A percentile compares a stretch with the other conserved stretches of the same genome.
Evolutionary conservation across 2,329 filamentous ascomycete genomes (phyloP).

Genomic region (Trichoderma lentiforme): DNA sequence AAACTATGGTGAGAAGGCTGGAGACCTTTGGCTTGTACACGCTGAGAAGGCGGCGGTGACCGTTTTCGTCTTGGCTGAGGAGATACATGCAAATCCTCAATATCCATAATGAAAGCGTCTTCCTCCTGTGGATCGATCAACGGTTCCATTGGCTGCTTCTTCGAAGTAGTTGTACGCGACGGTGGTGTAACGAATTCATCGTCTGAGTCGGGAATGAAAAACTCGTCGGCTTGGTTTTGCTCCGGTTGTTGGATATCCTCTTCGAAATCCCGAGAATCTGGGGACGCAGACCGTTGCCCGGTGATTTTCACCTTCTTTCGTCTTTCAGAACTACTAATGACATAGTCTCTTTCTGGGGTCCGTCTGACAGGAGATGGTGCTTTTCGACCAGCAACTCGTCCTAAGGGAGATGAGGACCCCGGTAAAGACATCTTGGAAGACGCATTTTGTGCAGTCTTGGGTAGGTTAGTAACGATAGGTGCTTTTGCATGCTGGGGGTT

Average conservation of each 20-base stretch:
- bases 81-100: constrained; percentile 7
- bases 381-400: constrained; percentile 10
- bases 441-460: background rate
- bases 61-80: background rate
- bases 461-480: background rate
- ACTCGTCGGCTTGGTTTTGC: constrained; percentile 26
- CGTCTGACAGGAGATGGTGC: background rate
- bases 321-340: constrained; percentile 4
- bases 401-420: constrained; percentile 14
- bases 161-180: constrained; percentile 23
- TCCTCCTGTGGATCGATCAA: constrained; percentile 10
- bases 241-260: background rate
- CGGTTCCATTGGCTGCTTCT: constrained; percentile 3
- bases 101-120: constrained; percentile 15
- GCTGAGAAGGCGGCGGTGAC: background rate
- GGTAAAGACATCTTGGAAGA: background rate
- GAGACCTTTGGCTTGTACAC: background rate
- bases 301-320: constrained; percentile 16
- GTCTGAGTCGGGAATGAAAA: constrained; percentile 55
- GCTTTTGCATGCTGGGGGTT: constrained; percentile 22
- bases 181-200: constrained; percentile 48
- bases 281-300: background rate
- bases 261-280: background rate
- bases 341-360: constrained; percentile 6
- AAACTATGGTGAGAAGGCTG: background rate